phyloP scores from a whole-genome alignment of 169 alveolate species.

The Toxoplasma gondii region DNA sequence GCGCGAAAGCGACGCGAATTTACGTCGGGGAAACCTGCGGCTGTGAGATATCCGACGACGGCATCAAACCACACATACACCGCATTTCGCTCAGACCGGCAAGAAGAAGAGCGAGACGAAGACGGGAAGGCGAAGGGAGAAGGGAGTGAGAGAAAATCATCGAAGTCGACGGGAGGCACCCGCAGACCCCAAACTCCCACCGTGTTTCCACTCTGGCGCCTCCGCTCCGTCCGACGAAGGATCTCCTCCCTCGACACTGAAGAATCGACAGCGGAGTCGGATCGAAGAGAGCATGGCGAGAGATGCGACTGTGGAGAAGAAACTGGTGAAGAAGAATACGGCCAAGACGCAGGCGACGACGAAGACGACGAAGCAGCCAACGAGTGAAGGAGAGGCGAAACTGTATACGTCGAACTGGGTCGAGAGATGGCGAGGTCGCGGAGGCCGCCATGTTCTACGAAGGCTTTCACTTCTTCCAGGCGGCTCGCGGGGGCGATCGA shows the following conservation, averaged over 20 bases:
- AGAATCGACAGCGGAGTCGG: not conserved
- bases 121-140: not conserved
- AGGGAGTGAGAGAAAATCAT: not conserved
- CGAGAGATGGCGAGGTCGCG: slow-evolving; percentile 88
- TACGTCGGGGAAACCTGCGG: slow-evolving; percentile 71
- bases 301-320: not conserved
- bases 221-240: slow-evolving; percentile 52
- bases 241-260: too few species aligned
- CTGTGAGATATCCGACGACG: slow-evolving; percentile 80
- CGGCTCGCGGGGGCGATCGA: not conserved
- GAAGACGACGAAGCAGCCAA: not conserved
- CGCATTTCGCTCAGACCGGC: slow-evolving; percentile 76
- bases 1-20: not conserved
- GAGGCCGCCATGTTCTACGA: slow-evolving; percentile 44
- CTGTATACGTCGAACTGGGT: slow-evolving; percentile 70
- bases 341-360: not conserved
- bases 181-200: slow-evolving; percentile 85
- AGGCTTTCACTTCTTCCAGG: not conserved
- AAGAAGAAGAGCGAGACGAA: not conserved
- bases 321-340: not conserved
- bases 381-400: not conserved
- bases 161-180: slow-evolving; percentile 66
- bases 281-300: not conserved
- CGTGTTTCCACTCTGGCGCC: slow-evolving; percentile 14
- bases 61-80: slow-evolving; percentile 94